phyloP scores from a whole-genome alignment of 176 grass and related monocot genomes.

The Metroxylon sagu region DNA sequence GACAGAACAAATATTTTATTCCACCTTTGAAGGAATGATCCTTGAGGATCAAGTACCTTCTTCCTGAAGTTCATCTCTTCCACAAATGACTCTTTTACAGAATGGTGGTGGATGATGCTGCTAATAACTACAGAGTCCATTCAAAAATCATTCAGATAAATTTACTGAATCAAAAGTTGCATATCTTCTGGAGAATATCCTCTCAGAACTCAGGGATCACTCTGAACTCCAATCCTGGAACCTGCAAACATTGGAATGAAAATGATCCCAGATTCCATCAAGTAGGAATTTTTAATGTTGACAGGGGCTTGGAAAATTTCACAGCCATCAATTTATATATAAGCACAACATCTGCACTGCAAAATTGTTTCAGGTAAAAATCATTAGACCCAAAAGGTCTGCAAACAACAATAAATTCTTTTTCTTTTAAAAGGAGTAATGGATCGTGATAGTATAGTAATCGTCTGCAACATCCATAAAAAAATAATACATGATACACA shows the following conservation, averaged over 20 bases:
- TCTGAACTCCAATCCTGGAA: constrained; percentile 73
- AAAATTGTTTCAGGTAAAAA: too few relatives aligned
- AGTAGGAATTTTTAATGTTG: too few relatives aligned
- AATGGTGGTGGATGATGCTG: constrained; percentile 32
- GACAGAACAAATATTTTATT: constrained; percentile 96
- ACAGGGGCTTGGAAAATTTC: too few relatives aligned
- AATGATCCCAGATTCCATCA: neutral
- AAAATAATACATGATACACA: too few relatives aligned
- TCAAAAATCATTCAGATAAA: constrained; percentile 47
- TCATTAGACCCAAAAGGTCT: too few relatives aligned
- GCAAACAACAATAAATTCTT: too few relatives aligned
- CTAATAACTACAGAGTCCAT: constrained; percentile 30
- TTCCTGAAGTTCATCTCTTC: constrained; percentile 35
- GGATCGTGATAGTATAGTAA: too few relatives aligned
- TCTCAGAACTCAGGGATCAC: constrained; percentile 58
- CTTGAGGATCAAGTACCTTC: constrained; percentile 82
- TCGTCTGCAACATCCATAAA: too few relatives aligned
- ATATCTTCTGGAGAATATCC: constrained; percentile 30
- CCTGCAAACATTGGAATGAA: constrained; percentile 28
- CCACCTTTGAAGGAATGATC: constrained; percentile 83
- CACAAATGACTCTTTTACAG: constrained; percentile 38
- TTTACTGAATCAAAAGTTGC: constrained; percentile 32
- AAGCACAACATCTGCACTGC: too few relatives aligned
- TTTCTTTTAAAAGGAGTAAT: too few relatives aligned
- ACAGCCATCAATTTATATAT: too few relatives aligned